A percentile compares a stretch with the other conserved stretches of the same genome.
Evolutionary conservation across 768 basidiomycete species (phyloP).

Genomic region (Phaffia australis): DNA sequence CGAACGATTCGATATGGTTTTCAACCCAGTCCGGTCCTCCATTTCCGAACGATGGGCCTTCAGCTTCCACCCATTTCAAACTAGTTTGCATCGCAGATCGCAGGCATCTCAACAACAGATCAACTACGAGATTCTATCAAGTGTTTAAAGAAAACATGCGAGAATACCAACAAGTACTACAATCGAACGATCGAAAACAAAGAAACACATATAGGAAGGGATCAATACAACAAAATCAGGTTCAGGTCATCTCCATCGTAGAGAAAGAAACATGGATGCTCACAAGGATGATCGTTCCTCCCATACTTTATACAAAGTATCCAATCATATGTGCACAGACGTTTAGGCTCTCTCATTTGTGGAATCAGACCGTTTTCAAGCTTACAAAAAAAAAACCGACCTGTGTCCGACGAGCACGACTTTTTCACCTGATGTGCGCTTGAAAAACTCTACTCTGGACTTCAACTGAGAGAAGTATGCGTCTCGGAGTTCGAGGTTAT

Average conservation of each 20-base stretch:
- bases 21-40: conserved; percentile 89
- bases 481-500: conserved; percentile 67
- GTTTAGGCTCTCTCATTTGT: too few relatives aligned
- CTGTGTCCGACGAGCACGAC: conserved; percentile 52
- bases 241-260: neutral
- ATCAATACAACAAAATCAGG: conserved; percentile 1
- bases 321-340: neutral
- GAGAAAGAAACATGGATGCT: neutral
- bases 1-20: conserved; percentile 61
- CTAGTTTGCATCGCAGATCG: conserved; percentile 39
- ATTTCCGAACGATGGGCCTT: conserved; percentile 50
- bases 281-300: conserved; percentile 49
- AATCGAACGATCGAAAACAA: neutral
- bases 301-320: conserved; percentile 50
- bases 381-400: neutral
- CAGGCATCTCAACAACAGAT: neutral
- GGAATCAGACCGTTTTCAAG: neutral
- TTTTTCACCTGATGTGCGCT: conserved; percentile 60
- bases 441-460: conserved; percentile 65
- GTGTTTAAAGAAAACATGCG: neutral
- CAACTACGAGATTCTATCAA: neutral
- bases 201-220: neutral
- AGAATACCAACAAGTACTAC: conserved; percentile 63
- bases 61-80: conserved; percentile 94
- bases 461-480: conserved; percentile 49